phyloP scores from a whole-genome alignment of 202 grass and related monocot species.

The Dendrocalamus latiflorus region DNA sequence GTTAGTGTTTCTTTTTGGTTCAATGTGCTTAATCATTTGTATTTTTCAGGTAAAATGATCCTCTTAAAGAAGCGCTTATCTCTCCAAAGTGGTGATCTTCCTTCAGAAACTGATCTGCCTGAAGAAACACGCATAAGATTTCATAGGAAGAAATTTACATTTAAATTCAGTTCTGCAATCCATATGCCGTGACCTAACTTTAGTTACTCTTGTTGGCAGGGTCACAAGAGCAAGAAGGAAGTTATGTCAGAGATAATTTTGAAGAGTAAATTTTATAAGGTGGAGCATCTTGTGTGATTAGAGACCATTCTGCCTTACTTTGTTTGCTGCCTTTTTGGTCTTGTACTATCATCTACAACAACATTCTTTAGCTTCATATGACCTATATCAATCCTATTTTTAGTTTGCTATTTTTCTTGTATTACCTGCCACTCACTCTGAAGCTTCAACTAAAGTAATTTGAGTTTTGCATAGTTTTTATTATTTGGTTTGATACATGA shows the following conservation, averaged over 20 bases:
- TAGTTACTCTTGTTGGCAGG: constrained; percentile 43
- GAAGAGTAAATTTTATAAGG: constrained; percentile 99
- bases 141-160: background rate
- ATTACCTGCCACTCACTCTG: background rate
- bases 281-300: constrained; percentile 14
- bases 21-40: background rate
- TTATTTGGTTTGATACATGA: background rate
- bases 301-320: background rate
- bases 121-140: constrained; percentile 38
- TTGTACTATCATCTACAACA: constrained; percentile 3
- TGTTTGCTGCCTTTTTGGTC: background rate
- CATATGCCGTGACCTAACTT: constrained; percentile 15
- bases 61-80: constrained; percentile 37
- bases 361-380: background rate
- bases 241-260: too few species aligned
- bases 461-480: background rate
- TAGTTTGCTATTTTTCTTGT: background rate
- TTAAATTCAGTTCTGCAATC: background rate
- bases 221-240: constrained; percentile 90
- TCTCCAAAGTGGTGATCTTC: constrained; percentile 33
- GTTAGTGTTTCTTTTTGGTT: background rate
- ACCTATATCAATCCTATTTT: background rate
- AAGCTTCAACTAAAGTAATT: background rate
- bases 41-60: constrained; percentile 42
- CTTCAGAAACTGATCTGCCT: constrained; percentile 39